A percentile compares a stretch with the other conserved stretches of the same genome.
Evolutionary conservation across 176 grass and related monocot species (phyloP).

Genomic region (Stipa capillata): DNA sequence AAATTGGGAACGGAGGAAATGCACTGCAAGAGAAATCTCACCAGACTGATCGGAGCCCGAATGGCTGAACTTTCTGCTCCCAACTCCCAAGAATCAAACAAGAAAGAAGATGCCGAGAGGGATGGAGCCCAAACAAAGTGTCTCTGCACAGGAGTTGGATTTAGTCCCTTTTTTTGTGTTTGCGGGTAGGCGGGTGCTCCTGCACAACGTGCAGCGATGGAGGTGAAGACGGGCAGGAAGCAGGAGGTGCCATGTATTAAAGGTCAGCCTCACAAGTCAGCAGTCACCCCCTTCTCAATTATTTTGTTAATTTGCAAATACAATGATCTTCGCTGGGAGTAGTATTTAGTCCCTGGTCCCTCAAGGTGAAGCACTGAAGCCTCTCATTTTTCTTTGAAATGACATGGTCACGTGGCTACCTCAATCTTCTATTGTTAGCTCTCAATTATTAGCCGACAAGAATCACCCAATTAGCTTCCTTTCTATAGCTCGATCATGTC

Average conservation of each 20-base stretch:
- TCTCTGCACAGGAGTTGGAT: neutral
- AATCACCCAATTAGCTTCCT: neutral
- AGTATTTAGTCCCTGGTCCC: neutral
- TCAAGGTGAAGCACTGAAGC: neutral
- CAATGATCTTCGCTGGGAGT: conserved; percentile 9
- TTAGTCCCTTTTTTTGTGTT: neutral
- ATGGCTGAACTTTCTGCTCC: neutral
- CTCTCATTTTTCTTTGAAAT: neutral
- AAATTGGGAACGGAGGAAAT: too few species aligned
- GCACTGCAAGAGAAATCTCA: too few species aligned
- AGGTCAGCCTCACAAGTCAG: conserved; percentile 11
- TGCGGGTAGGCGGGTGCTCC: too few species aligned
- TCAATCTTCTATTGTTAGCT: neutral
- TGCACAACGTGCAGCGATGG: neutral
- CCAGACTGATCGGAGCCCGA: neutral
- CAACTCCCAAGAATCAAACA: too few species aligned
- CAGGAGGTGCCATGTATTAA: conserved; percentile 11
- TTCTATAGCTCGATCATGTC: neutral
- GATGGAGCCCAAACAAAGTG: neutral
- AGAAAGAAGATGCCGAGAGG: conserved; percentile 3
- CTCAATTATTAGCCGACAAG: neutral
- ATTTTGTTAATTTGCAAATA: conserved; percentile 4
- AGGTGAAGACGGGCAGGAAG: neutral
- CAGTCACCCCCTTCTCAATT: conserved; percentile 9
- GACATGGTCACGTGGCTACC: neutral